phyloP scores from a whole-genome alignment of 352 stramenopile genomes.

The Phytopythium ostracodes region DNA sequence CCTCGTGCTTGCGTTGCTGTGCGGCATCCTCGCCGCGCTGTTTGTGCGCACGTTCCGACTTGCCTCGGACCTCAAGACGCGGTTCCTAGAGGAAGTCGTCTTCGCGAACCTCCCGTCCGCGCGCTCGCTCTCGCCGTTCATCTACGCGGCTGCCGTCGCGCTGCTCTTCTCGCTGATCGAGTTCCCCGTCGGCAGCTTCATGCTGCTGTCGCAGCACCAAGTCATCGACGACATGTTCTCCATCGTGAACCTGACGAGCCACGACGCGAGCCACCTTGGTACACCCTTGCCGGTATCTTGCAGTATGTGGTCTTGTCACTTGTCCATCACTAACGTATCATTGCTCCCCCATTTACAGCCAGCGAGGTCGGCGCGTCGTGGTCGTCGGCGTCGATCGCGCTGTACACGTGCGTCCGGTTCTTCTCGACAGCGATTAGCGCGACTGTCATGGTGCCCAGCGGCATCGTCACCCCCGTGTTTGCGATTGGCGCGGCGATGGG shows the following conservation, averaged over 20 bases:
- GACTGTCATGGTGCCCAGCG: conserved; percentile 84
- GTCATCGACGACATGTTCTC: conserved; percentile 89
- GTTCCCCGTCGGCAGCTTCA: conserved; percentile 76
- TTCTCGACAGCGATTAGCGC: conserved; percentile 73
- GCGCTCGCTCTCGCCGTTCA: conserved; percentile 41
- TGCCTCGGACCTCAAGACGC: conserved; percentile 39
- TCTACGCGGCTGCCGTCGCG: conserved; percentile 63
- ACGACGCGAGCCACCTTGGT: conserved; percentile 30
- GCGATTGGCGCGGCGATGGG: conserved; percentile 84
- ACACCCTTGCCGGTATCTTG: not conserved
- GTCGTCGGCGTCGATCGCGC: conserved; percentile 50
- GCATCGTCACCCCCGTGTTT: conserved; percentile 91
- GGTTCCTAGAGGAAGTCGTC: conserved; percentile 29
- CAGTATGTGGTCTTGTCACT: not conserved
- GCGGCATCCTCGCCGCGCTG: conserved; percentile 73
- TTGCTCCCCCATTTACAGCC: conserved; percentile 11
- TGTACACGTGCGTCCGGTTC: conserved; percentile 76
- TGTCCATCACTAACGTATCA: not conserved
- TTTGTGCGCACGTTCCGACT: conserved; percentile 72
- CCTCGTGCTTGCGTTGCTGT: conserved; percentile 73
- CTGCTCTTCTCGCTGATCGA: conserved; percentile 66
- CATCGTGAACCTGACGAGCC: conserved; percentile 40
- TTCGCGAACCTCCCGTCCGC: conserved; percentile 19
- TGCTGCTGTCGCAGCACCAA: conserved; percentile 68
- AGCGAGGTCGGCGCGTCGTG: conserved; percentile 47